Base-by-base conservation (phyloP, 805 yeast genomes). In the Henningerozyma blattae region DNA sequence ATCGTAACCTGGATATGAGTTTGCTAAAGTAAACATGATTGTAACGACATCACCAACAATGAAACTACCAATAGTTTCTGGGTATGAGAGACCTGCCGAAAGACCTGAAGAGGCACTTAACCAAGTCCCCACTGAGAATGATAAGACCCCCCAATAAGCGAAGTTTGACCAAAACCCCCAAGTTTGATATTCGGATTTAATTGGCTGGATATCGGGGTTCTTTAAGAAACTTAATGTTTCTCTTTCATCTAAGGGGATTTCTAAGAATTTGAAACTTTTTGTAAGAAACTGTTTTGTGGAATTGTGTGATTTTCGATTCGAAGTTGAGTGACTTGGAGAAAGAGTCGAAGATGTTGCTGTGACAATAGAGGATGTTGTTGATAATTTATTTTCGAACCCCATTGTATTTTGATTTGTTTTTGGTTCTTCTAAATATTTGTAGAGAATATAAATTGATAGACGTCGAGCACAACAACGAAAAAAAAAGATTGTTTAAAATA, bases 41-140 rank as follows among this genome's bases (percentile, higher is more conserved):
- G 71, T 66, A 13, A 71, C 40, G 4, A 64, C 42, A 46, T 69
- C 70, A 22, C 70, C 75, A n/a, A 71, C 41, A 22, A 64, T 56
- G 30, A 60, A 60, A 15, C 64, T 58, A 8, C 68, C 66, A 47
- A 71, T 61, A 6, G 68, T 58, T 33, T 68, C 66, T 4, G 63
- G 56, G 28, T 68, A 65, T 27, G 62, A 57, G 34, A 69, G 48
- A 2, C 75, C 75, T 6, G 64, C 51, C 4, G 60, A 41, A 6
- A 70, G 41, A 9, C 70, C 56, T 2, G 74, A 58, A 7, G 67
- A 52, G 1, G 69, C 72, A 33, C 66, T 55, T n/a, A 64, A 42
- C 67, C 68, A 63, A 5, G 71, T 65, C 14, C 66, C 58, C 37
- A 67, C 62, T 32, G 67, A 56, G 33, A 69, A 58, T 1, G 67